Percentiles rank a stretch among this genome's conserved stretches.
phyloP scores from a whole-genome alignment of 2,329 filamentous ascomycete species.

The Cladosporium sp. region DNA sequence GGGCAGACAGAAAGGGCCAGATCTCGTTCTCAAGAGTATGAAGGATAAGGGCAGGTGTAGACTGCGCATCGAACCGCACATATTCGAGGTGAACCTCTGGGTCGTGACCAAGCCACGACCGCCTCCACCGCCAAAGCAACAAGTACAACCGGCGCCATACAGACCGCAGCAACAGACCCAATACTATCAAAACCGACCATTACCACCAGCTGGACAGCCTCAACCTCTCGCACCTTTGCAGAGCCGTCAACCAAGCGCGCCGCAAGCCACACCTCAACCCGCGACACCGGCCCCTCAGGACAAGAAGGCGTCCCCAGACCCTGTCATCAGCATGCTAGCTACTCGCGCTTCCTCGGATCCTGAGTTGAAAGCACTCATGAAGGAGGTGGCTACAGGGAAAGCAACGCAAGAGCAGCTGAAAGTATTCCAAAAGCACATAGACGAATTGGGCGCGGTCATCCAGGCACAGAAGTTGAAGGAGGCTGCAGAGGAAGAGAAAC shows the following conservation, averaged over 20 bases:
- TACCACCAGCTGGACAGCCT: constrained; percentile 22
- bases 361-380: constrained; percentile 76
- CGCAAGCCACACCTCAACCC: constrained; percentile 9
- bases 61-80: constrained; percentile 76
- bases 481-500: constrained; percentile 6
- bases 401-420: constrained; percentile 70
- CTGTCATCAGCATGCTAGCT: constrained; percentile 77
- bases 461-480: constrained; percentile 16
- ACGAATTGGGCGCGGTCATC: constrained; percentile 59
- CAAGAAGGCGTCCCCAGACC: constrained; percentile 53
- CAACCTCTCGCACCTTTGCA: constrained; percentile 17
- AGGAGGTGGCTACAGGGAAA: constrained; percentile 74
- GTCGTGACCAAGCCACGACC: constrained; percentile 66
- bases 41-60: constrained; percentile 67
- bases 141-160: constrained; percentile 23
- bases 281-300: constrained; percentile 24
- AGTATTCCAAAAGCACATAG: constrained; percentile 77
- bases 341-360: constrained; percentile 73
- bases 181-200: constrained; percentile 25
- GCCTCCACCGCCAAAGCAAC: constrained; percentile 35
- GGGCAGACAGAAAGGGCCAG: constrained; percentile 52
- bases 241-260: constrained; percentile 15
- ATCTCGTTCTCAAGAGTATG: constrained; percentile 34
- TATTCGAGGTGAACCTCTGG: constrained; percentile 74
- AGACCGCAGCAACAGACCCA: constrained; percentile 23